phyloP scores from a whole-genome alignment of 352 stramenopile genomes.

The Phytophthora multivora region DNA sequence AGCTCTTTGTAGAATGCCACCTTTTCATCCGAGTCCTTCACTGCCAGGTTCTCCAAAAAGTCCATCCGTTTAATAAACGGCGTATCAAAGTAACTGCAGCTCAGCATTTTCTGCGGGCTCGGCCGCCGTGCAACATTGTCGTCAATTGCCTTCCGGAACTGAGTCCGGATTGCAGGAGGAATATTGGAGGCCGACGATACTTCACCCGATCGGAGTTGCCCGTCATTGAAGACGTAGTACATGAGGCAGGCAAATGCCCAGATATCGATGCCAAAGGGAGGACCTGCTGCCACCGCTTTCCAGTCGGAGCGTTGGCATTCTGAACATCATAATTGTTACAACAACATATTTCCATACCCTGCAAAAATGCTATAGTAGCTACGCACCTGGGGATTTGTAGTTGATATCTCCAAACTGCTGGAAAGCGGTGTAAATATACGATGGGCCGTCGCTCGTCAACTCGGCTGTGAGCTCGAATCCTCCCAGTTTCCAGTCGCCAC shows the following conservation, averaged over 20 bases:
- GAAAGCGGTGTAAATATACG: conserved; percentile 75
- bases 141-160: conserved; percentile 87
- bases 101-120: conserved; percentile 86
- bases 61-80: conserved; percentile 93
- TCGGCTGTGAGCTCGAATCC: conserved; percentile 93
- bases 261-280: conserved; percentile 69
- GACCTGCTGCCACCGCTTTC: conserved; percentile 55
- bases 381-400: conserved; percentile 80
- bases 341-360: conserved; percentile 5
- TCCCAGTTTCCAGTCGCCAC: conserved; percentile 96
- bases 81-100: conserved; percentile 92
- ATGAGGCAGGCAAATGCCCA: conserved; percentile 81
- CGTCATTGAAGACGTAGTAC: conserved; percentile 83
- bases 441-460: conserved; percentile 80
- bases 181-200: conserved; percentile 70
- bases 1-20: conserved; percentile 95
- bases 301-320: conserved; percentile 85
- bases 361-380: conserved; percentile 16
- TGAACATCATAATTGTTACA: conserved; percentile 33
- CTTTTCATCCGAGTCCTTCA: conserved; percentile 94
- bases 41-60: conserved; percentile 92
- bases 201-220: conserved; percentile 57
- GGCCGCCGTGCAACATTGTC: conserved; percentile 64
- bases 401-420: conserved; percentile 87
- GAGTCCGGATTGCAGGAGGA: conserved; percentile 60